phyloP scores from a whole-genome alignment of 1,284 basidiomycete genomes.

The Gomphus bonarii region DNA sequence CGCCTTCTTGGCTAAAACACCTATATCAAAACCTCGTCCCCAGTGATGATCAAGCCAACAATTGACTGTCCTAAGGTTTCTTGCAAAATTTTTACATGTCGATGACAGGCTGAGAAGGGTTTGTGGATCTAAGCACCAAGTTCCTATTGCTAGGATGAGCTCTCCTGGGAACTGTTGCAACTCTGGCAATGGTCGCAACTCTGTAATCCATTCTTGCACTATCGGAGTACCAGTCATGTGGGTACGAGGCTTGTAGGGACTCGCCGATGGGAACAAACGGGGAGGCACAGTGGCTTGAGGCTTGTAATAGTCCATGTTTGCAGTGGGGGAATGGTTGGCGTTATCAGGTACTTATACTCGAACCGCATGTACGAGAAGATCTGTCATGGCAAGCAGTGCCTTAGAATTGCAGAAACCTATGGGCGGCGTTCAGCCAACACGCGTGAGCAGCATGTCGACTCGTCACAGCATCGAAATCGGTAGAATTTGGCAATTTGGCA shows the following conservation, averaged over 20 bases:
- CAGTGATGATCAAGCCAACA: slow-evolving; percentile 8
- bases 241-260: background rate
- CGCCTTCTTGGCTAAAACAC: background rate
- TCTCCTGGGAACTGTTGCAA: background rate
- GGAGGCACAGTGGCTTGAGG: background rate
- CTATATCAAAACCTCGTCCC: slow-evolving; percentile 1
- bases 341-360: background rate
- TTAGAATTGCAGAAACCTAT: no score
- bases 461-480: no score
- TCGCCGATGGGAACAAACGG: background rate
- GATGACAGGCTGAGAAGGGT: slow-evolving; percentile 3
- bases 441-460: no score
- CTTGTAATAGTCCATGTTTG: background rate
- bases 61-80: background rate
- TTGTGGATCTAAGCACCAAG: slow-evolving; percentile 6
- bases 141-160: background rate
- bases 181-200: background rate
- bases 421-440: no score
- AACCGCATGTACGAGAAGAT: background rate
- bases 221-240: background rate
- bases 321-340: background rate
- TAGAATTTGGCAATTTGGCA: no score
- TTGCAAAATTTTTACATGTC: background rate
- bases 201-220: background rate
- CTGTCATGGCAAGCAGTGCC: no score